Evolutionary conservation across 23 red algal genomes (phyloP).

Genomic region (Gracilaria caudata): DNA sequence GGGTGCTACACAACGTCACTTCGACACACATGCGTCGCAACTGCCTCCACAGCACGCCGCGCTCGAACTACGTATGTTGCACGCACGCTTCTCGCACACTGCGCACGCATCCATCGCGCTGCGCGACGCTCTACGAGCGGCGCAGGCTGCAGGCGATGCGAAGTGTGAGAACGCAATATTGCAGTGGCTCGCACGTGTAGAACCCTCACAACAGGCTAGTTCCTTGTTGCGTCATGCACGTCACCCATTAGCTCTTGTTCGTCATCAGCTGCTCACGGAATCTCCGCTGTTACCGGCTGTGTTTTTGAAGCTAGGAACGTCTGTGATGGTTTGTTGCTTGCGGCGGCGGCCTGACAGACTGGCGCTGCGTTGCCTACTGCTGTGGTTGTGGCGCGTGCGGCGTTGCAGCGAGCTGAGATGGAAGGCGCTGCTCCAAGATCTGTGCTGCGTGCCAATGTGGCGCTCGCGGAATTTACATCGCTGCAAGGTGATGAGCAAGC

Average conservation of each 20-base stretch:
- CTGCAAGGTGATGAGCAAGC: neutral
- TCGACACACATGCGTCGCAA: slow-evolving; percentile 45
- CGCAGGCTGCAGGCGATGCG: slow-evolving; percentile 42
- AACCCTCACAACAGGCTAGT: neutral
- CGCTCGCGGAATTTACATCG: slow-evolving; percentile 34
- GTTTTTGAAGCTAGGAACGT: neutral
- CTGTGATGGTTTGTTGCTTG: slow-evolving; percentile 31
- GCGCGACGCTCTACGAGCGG: slow-evolving; percentile 52
- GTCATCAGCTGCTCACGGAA: slow-evolving; percentile 20
- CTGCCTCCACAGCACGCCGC: slow-evolving; percentile 52
- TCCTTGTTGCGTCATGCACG: slow-evolving; percentile 37
- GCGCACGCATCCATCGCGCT: slow-evolving; percentile 42
- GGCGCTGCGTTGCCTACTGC: slow-evolving; percentile 52
- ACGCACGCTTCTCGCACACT: slow-evolving; percentile 41
- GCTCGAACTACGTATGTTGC: slow-evolving; percentile 32
- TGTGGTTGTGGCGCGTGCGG: slow-evolving; percentile 26
- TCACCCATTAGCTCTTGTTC: slow-evolving; percentile 29
- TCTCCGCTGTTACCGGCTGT: neutral
- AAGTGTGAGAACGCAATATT: slow-evolving; percentile 2
- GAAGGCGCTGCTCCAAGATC: neutral
- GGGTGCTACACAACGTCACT: slow-evolving; percentile 55
- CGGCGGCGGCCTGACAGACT: slow-evolving; percentile 42
- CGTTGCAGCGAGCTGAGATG: slow-evolving; percentile 2
- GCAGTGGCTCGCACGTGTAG: slow-evolving; percentile 51
- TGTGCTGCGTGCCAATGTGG: slow-evolving; percentile 12